Evolutionary conservation across 768 basidiomycete genomes (phyloP), one percentile per base, ranked within the genome.

Genomic region (Sistotremastrum niveocremeum): DNA sequence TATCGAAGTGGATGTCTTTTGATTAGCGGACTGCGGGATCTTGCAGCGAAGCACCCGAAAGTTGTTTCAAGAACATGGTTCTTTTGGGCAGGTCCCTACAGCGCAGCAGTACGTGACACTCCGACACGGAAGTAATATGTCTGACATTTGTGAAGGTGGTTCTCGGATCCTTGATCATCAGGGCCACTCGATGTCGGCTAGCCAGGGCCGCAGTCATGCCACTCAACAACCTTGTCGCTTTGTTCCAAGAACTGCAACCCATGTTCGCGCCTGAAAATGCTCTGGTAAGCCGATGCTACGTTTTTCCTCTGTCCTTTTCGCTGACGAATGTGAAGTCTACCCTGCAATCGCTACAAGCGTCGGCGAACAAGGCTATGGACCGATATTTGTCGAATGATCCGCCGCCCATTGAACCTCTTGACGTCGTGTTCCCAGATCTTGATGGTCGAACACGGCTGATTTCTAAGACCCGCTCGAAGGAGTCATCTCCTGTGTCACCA

Each of bases 1-100:
- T 68, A 68, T 57, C 61, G 67, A 43, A 65, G 70, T 46, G 69
- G 72, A 2, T 62, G 64, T 41, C 54, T 64, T 34, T 49, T 73
- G n/a, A 65, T 73, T 39, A 58, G 63, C 7, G 62, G 64, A 42
- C 54, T 74, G 42, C 56, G 57, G 41, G 60, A 59, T 8, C 46
- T 75, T 32, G 69, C 65, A 43, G 46, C 46, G 5, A 55, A 61
- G 28, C 65, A 70, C 53, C 65, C 65, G 7, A 51, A 45, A 7
- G 55, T 60, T 3, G 56, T 62, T 5, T 54, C 63, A 29, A 52
- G 57, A 36, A 55, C 61, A 6, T 74, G 73, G 71, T 72, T 65
- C 52, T 73, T 74, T 55, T 76, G 74, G 74, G 68, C 71, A 1
- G 61, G 61, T 1, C 55, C 70, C 39, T 74, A 71, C 48, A 69